Percentiles rank a stretch among this genome's conserved stretches.
phyloP scores from a whole-genome alignment of 306 rosid species.

The Vicia faba region DNA sequence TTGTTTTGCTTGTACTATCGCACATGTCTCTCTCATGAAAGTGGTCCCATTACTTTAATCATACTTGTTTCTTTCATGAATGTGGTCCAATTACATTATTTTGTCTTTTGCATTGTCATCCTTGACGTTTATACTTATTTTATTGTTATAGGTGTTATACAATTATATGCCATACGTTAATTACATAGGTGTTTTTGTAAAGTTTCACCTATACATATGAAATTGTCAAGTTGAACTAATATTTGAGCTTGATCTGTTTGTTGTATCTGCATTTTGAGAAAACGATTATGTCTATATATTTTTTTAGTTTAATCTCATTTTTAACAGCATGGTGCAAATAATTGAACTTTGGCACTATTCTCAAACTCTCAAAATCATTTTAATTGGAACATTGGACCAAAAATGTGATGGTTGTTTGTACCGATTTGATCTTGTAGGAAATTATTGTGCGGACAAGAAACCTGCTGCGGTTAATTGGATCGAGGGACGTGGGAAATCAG shows the following conservation, averaged over 20 bases:
- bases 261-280: conserved; percentile 19
- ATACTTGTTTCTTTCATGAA: conserved; percentile 12
- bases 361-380: conserved; percentile 11
- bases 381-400: conserved; percentile 6
- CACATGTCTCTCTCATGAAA: not conserved
- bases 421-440: conserved; percentile 47
- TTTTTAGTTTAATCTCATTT: not conserved
- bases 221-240: conserved; percentile 18
- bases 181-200: not conserved
- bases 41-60: not conserved
- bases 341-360: not conserved
- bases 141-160: conserved; percentile 9
- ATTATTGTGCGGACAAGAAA: conserved; percentile 81
- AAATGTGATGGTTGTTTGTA: conserved; percentile 17
- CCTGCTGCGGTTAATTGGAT: conserved; percentile 83
- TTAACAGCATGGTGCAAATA: conserved; percentile 1
- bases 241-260: conserved; percentile 31
- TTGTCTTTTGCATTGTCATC: not conserved
- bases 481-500: conserved; percentile 81
- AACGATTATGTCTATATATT: not conserved
- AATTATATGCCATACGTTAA: conserved; percentile 10
- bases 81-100: conserved; percentile 33
- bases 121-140: not conserved
- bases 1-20: conserved; percentile 3
- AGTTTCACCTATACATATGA: not conserved